A percentile compares a stretch with the other conserved stretches of the same genome.
These are phyloP conservation scores for Dillenia suffruticosa DNA, from an alignment of 164 flowering plant species.

Conservation along the genomic window DNA sequence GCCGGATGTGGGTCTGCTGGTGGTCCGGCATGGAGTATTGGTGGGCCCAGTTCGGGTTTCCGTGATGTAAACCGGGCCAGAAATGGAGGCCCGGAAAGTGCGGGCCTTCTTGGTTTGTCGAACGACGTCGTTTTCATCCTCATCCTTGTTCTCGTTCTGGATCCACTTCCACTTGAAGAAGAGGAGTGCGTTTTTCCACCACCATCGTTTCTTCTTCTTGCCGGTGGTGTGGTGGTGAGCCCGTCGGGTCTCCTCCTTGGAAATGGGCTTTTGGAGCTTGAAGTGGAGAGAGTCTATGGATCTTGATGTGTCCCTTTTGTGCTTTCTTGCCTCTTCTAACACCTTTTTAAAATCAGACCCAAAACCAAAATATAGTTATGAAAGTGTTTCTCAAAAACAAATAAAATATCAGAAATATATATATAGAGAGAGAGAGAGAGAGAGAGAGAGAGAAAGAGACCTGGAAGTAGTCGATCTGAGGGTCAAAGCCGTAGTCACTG, in stretches of 20 bases:
- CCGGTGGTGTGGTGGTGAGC: constrained; percentile 9
- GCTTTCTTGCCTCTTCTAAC: constrained; percentile 72
- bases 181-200: constrained; percentile 74
- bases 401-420: not conserved
- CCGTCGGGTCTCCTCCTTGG: constrained; percentile 44
- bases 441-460: constrained; percentile 17
- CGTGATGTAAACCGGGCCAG: constrained; percentile 68
- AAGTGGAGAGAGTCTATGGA: constrained; percentile 59
- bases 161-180: constrained; percentile 60
- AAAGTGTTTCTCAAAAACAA: not conserved
- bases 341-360: constrained; percentile 28
- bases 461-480: constrained; percentile 84
- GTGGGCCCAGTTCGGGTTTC: constrained; percentile 57
- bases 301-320: constrained; percentile 43
- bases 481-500: constrained; percentile 93
- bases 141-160: not conserved
- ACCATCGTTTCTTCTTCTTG: constrained; percentile 48
- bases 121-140: constrained; percentile 16
- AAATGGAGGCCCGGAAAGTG: constrained; percentile 38
- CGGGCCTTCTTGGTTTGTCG: constrained; percentile 20
- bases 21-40: constrained; percentile 38
- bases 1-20: constrained; percentile 60
- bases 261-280: constrained; percentile 82
- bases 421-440: constrained; percentile 2
- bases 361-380: not conserved